These are phyloP conservation scores for Beauveria pseudobassiana DNA, from an alignment of 2,329 filamentous ascomycete genomes.

Conservation along the genomic window DNA sequence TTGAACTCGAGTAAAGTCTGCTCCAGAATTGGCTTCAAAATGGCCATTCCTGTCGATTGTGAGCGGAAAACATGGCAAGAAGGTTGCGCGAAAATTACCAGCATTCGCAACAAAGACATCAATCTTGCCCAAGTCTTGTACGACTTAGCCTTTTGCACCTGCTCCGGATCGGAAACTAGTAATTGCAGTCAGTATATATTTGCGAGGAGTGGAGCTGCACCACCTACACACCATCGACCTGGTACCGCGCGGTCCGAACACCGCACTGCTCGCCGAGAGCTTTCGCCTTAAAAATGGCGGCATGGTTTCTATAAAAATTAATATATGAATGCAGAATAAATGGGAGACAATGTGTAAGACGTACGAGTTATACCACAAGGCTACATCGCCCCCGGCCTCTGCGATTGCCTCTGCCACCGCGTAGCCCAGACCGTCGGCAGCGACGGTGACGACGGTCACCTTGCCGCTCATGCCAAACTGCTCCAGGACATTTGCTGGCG, in stretches of 20 bases:
- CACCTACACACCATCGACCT: not conserved
- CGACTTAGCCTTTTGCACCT: slow-evolving; percentile 27
- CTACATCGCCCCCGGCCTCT: slow-evolving; percentile 36
- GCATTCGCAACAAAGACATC: slow-evolving; percentile 38
- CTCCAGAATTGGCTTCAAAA: slow-evolving; percentile 48
- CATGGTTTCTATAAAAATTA: slow-evolving; percentile 21
- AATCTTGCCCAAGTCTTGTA: slow-evolving; percentile 32
- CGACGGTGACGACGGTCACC: slow-evolving; percentile 36
- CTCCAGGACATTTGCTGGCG: slow-evolving; percentile 34
- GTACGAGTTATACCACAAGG: slow-evolving; percentile 22
- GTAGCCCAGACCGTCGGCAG: slow-evolving; percentile 37
- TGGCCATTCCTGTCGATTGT: slow-evolving; percentile 32
- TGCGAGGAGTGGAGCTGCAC: not conserved
- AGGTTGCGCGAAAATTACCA: slow-evolving; percentile 18
- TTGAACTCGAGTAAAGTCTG: slow-evolving; percentile 43
- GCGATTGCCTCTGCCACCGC: slow-evolving; percentile 38
- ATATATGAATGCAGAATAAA: too few species aligned
- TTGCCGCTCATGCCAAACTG: slow-evolving; percentile 36
- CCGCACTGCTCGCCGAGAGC: slow-evolving; percentile 21
- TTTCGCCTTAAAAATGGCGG: slow-evolving; percentile 29
- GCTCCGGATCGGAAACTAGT: slow-evolving; percentile 32
- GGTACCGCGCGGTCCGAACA: slow-evolving; percentile 20
- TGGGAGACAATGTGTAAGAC: not conserved
- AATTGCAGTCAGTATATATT: not conserved
- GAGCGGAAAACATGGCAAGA: not conserved